These are phyloP conservation scores for Dittrichia graveolens DNA, from an alignment of 129 eudicot genomes.

Conservation along the genomic window DNA sequence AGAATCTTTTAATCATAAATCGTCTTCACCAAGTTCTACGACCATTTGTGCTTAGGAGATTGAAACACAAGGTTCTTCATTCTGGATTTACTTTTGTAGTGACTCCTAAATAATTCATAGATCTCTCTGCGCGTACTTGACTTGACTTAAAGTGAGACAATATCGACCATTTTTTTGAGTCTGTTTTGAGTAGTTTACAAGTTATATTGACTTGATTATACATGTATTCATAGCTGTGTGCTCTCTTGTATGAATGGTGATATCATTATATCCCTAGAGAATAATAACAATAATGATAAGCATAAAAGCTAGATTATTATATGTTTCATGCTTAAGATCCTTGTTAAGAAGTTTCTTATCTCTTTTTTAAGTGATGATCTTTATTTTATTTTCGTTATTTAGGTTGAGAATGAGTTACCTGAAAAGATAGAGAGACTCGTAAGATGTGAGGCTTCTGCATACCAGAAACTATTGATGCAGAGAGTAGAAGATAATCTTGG, in stretches of 20 bases:
- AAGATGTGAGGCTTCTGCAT: constrained; percentile 96
- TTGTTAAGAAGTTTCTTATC: constrained; percentile 4
- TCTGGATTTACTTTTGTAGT: neutral
- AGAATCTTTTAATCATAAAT: constrained; percentile 86
- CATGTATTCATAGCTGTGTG: neutral
- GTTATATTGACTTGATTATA: constrained; percentile 1
- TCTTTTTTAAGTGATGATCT: neutral
- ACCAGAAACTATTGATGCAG: constrained; percentile 93
- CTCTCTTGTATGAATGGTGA: constrained; percentile 4
- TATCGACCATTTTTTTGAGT: neutral
- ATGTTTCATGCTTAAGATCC: neutral
- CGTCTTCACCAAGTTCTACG: constrained; percentile 99
- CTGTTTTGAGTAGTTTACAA: neutral
- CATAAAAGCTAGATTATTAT: constrained; percentile 14
- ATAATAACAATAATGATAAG: neutral
- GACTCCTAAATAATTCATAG: neutral
- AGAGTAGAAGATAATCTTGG: constrained; percentile 97
- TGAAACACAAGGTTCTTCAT: constrained; percentile 86
- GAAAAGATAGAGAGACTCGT: constrained; percentile 96
- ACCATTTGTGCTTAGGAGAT: constrained; percentile 95
- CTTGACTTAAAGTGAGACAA: neutral
- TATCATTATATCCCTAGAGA: constrained; percentile 11
- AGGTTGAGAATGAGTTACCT: constrained; percentile 93
- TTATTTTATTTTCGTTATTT: constrained; percentile 23
- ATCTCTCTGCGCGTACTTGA: neutral